A percentile compares a stretch with the other conserved stretches of the same genome.
phyloP scores from a whole-genome alignment of 23 red algal species.

The Porphyridium purpureum region DNA sequence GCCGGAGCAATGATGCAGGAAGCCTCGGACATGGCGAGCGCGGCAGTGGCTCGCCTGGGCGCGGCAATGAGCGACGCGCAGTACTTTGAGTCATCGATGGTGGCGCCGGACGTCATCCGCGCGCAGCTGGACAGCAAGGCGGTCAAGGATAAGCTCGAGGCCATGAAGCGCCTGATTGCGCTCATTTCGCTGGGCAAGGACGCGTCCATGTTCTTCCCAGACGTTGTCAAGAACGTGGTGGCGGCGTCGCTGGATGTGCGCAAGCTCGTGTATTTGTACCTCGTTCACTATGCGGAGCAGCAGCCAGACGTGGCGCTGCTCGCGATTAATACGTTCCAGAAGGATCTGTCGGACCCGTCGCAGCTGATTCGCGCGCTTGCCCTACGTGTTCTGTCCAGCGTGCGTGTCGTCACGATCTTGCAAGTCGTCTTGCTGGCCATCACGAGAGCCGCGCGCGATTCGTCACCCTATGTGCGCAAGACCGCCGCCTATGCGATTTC shows the following conservation, averaged over 20 bases:
- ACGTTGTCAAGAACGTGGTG: slow-evolving; percentile 74
- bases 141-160: slow-evolving; percentile 57
- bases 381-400: slow-evolving; percentile 72
- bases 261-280: slow-evolving; percentile 90
- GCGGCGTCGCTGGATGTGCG: slow-evolving; percentile 50
- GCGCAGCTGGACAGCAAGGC: slow-evolving; percentile 37
- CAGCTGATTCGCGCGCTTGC: slow-evolving; percentile 68
- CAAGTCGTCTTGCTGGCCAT: slow-evolving; percentile 63
- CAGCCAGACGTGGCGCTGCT: slow-evolving; percentile 82
- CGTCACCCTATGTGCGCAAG: slow-evolving; percentile 69
- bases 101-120: slow-evolving; percentile 4
- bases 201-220: slow-evolving; percentile 68
- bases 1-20: too few species aligned
- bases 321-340: slow-evolving; percentile 87
- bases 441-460: slow-evolving; percentile 32
- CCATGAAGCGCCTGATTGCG: slow-evolving; percentile 82
- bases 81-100: slow-evolving; percentile 20
- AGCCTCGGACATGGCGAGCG: slow-evolving; percentile 7
- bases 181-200: slow-evolving; percentile 73
- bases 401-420: slow-evolving; percentile 60
- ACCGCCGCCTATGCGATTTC: slow-evolving; percentile 67
- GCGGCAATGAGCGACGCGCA: slow-evolving; percentile 9
- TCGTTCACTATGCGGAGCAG: slow-evolving; percentile 79
- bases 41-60: slow-evolving; percentile 1
- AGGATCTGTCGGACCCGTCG: slow-evolving; percentile 68